Percentiles rank a stretch among this genome's conserved stretches.
These are phyloP conservation scores for Phytophthora boehmeriae DNA, from an alignment of 352 stramenopile species.

Conservation along the genomic window DNA sequence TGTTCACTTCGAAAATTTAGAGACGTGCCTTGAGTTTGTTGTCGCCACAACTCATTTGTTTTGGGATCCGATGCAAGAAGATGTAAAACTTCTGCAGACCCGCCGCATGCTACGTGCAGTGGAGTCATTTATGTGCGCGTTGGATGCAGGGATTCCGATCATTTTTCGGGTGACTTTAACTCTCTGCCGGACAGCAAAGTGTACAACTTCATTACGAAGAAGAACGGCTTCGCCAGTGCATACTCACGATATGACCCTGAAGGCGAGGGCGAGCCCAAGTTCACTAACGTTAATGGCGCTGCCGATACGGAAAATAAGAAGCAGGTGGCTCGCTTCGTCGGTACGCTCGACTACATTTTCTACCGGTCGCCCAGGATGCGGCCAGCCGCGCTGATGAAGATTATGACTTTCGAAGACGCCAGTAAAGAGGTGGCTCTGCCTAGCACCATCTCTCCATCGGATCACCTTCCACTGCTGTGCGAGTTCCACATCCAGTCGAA, in stretches of 20 bases:
- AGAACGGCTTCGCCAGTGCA: constrained; percentile 52
- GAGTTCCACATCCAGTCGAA: constrained; percentile 53
- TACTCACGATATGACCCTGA: constrained; percentile 53
- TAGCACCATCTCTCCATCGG: constrained; percentile 70
- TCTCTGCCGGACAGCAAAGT: constrained; percentile 79
- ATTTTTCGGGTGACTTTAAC: constrained; percentile 87
- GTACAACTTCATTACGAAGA: constrained; percentile 59
- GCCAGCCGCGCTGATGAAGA: constrained; percentile 63
- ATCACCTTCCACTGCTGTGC: constrained; percentile 77
- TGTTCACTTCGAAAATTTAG: constrained; percentile 53
- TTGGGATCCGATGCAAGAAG: constrained; percentile 83
- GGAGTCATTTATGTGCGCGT: constrained; percentile 33
- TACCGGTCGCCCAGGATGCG: constrained; percentile 64
- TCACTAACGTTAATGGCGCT: constrained; percentile 80
- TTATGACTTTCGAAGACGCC: constrained; percentile 69
- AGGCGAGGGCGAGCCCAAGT: constrained; percentile 67
- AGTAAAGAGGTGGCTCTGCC: constrained; percentile 67
- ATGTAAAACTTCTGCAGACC: constrained; percentile 83
- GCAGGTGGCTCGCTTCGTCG: constrained; percentile 65
- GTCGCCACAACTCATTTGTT: constrained; percentile 87
- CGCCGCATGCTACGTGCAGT: constrained; percentile 58
- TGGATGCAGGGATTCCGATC: constrained; percentile 27
- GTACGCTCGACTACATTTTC: constrained; percentile 87
- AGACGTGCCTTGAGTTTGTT: constrained; percentile 51
- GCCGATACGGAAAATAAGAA: constrained; percentile 32